Evolutionary conservation across 768 basidiomycete genomes (phyloP).

Genomic region (Lactifluus subvellereus): DNA sequence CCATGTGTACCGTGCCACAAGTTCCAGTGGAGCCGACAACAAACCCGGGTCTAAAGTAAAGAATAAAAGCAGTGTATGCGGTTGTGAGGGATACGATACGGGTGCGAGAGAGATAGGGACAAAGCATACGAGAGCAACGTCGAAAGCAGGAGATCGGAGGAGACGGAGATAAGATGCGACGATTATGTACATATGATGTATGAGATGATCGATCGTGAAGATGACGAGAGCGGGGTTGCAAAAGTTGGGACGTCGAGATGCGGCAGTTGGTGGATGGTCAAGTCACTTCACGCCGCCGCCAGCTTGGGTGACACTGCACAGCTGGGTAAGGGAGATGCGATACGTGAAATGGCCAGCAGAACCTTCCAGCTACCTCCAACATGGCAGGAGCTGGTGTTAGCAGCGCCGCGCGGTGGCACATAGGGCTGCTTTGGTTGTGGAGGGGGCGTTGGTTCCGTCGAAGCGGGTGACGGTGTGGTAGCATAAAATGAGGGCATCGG

Average conservation of each 20-base stretch:
- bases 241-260: not conserved
- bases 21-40: not conserved
- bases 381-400: constrained; percentile 5
- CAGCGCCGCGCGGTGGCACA: constrained; percentile 12
- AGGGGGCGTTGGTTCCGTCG: not conserved
- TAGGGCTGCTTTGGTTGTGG: not conserved
- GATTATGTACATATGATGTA: constrained; percentile 7
- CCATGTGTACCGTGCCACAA: not conserved
- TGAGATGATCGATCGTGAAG: not conserved
- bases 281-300: not conserved
- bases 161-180: constrained; percentile 4
- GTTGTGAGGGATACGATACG: not conserved
- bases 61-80: not conserved
- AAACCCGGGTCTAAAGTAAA: not conserved
- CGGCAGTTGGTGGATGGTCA: not conserved
- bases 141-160: constrained; percentile 15
- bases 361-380: constrained; percentile 22
- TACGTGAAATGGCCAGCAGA: constrained; percentile 1
- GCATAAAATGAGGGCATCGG: constrained; percentile 8
- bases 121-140: constrained; percentile 20
- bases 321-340: constrained; percentile 4
- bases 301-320: constrained; percentile 8
- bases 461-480: not conserved
- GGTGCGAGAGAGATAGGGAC: too few species aligned
- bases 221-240: not conserved